Evolutionary conservation across 2,329 filamentous ascomycete species (phyloP).

Genomic region (Colletotrichum tofieldiae): DNA sequence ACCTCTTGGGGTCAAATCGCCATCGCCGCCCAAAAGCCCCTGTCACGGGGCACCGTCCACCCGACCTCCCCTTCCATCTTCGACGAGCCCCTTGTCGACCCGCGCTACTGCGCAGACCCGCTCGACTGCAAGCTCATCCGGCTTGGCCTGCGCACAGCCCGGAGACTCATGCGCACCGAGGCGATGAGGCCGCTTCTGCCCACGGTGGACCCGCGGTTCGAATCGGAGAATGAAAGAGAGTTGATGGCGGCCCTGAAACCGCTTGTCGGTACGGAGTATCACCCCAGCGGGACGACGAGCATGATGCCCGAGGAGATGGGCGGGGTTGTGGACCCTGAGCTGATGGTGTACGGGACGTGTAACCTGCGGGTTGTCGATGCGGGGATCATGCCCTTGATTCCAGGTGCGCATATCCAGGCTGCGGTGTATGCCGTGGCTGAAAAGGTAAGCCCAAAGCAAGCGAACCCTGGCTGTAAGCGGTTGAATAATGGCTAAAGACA

Average conservation of each 20-base stretch:
- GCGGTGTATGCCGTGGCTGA: constrained; percentile 69
- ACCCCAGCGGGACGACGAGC: constrained; percentile 62
- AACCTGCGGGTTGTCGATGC: constrained; percentile 66
- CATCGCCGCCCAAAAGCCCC: constrained; percentile 55
- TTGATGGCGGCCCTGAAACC: constrained; percentile 52
- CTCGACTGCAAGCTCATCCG: constrained; percentile 54
- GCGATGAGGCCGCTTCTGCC: constrained; percentile 45
- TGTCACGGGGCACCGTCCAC: constrained; percentile 61
- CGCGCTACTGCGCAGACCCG: constrained; percentile 60
- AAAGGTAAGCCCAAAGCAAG: constrained; percentile 54
- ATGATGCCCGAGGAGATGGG: constrained; percentile 63
- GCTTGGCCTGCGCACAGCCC: constrained; percentile 47
- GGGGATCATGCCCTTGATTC: constrained; percentile 65
- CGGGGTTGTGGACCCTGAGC: constrained; percentile 60
- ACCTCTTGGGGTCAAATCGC: constrained; percentile 52
- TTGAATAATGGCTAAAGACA: constrained; percentile 28
- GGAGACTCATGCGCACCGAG: constrained; percentile 49
- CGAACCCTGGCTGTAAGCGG: background rate
- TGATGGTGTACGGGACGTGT: constrained; percentile 65
- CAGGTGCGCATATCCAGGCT: constrained; percentile 65
- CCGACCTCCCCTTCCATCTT: constrained; percentile 57
- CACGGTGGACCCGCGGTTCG: constrained; percentile 44
- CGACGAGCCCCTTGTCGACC: constrained; percentile 57
- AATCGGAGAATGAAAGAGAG: constrained; percentile 45
- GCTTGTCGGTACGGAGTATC: constrained; percentile 56